phyloP scores from a whole-genome alignment of 2,329 filamentous ascomycete genomes.

The Stagonosporopsis chrysanthemi region DNA sequence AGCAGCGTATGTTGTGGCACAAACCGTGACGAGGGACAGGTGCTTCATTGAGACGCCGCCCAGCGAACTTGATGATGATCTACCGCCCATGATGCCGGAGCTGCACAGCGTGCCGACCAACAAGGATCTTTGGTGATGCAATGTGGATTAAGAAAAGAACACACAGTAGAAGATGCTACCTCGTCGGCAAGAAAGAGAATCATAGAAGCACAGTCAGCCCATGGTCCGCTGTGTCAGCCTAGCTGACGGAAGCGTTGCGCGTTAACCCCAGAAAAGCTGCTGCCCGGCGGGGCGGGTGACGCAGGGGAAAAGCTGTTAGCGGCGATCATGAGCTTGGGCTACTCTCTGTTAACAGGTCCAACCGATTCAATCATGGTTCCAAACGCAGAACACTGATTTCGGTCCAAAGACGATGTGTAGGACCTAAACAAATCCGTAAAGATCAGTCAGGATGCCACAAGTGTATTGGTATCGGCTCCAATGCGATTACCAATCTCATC shows the following conservation, averaged over 20 bases:
- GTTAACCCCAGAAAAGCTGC: conserved; percentile 5
- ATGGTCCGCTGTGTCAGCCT: conserved; percentile 5
- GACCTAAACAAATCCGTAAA: no score
- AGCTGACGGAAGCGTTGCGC: conserved; percentile 4
- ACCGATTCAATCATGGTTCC: not conserved
- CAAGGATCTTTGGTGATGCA: not conserved
- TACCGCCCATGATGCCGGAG: conserved; percentile 14
- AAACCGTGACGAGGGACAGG: conserved; percentile 70
- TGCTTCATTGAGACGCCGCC: conserved; percentile 72
- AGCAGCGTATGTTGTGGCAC: conserved; percentile 24
- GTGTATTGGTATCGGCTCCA: no score
- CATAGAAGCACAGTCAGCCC: conserved; percentile 1
- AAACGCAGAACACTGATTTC: not conserved
- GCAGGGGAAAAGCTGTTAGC: conserved; percentile 13
- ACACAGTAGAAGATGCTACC: not conserved
- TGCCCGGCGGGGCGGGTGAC: conserved; percentile 7
- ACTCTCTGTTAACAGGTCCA: not conserved
- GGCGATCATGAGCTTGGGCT: conserved; percentile 9
- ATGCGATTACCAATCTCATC: no score
- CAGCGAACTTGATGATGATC: conserved; percentile 32
- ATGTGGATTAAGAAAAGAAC: not conserved
- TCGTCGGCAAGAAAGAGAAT: not conserved
- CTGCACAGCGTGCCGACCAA: not conserved
- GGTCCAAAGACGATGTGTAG: no score
- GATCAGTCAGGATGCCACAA: no score